Conservation (phyloP, 257 asterid genomes). For the Fraxinus excelsior region DNA sequence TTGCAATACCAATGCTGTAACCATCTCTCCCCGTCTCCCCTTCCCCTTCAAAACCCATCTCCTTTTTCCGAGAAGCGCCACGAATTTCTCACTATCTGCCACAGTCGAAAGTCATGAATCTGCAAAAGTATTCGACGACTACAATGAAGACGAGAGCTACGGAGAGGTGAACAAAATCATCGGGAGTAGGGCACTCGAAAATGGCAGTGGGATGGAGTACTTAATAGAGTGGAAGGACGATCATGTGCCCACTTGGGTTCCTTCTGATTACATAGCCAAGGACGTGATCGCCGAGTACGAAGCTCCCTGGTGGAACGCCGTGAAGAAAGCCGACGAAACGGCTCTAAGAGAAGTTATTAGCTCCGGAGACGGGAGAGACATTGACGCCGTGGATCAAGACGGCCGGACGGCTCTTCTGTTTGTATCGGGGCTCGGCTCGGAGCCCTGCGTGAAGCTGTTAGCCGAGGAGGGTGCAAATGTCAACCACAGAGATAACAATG, state of each 20-base stretch:
- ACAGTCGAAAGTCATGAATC: conserved; percentile 54
- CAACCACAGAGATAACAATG: conserved; percentile 54
- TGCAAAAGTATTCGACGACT: conserved; percentile 47
- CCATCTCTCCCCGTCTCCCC: conserved; percentile 33
- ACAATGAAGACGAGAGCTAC: conserved; percentile 62
- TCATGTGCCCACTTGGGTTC: conserved; percentile 93
- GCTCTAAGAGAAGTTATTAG: conserved; percentile 49
- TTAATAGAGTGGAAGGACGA: conserved; percentile 92
- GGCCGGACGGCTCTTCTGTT: conserved; percentile 90
- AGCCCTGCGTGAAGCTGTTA: conserved; percentile 60
- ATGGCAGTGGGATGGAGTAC: conserved; percentile 75
- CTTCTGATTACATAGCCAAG: conserved; percentile 74
- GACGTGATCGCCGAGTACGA: conserved; percentile 91
- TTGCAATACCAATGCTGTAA: conserved; percentile 28
- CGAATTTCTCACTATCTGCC: conserved; percentile 43
- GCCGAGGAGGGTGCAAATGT: conserved; percentile 77
- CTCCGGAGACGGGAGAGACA: conserved; percentile 62
- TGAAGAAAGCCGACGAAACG: conserved; percentile 67
- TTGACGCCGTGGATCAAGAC: conserved; percentile 73
- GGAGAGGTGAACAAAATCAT: conserved; percentile 81
- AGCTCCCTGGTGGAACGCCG: conserved; percentile 95
- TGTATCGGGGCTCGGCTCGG: conserved; percentile 90
- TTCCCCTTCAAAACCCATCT: conserved; percentile 32
- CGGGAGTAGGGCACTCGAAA: conserved; percentile 63
- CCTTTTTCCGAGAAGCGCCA: conserved; percentile 12